Evolutionary conservation across 2,329 filamentous ascomycete genomes (phyloP).

Genomic region (Raffaelea arxii): DNA sequence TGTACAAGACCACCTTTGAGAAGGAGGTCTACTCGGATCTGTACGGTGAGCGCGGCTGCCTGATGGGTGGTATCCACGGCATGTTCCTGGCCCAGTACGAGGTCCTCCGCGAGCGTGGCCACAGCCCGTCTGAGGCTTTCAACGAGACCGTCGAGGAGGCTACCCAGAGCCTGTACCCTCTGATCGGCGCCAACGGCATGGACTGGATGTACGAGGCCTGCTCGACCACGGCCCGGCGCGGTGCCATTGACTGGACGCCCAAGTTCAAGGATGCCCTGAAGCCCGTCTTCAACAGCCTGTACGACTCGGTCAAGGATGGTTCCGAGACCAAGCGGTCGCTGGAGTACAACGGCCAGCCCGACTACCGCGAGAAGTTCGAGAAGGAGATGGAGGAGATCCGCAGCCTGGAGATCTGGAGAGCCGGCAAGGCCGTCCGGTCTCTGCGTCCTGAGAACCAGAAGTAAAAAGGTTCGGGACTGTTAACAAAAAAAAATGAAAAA

Average conservation of each 20-base stretch:
- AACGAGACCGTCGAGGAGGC: slow-evolving; percentile 99
- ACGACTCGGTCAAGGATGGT: slow-evolving; percentile 84
- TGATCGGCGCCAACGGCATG: slow-evolving; percentile 97
- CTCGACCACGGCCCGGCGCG: slow-evolving; percentile 95
- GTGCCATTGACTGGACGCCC: slow-evolving; percentile 97
- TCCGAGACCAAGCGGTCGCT: slow-evolving; percentile 93
- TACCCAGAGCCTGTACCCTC: slow-evolving; percentile 92
- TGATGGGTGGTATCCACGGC: slow-evolving; percentile 99
- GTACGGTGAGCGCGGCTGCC: slow-evolving; percentile 98
- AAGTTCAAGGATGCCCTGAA: slow-evolving; percentile 97
- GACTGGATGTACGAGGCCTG: slow-evolving; percentile 99
- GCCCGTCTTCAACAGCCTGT: slow-evolving; percentile 96
- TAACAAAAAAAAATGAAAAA: not conserved
- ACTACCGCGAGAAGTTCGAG: slow-evolving; percentile 97
- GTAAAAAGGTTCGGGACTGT: slow-evolving; percentile 37
- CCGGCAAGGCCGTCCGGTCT: slow-evolving; percentile 90
- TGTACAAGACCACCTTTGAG: slow-evolving; percentile 99
- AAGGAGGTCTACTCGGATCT: slow-evolving; percentile 99
- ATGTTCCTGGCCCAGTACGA: slow-evolving; percentile 99
- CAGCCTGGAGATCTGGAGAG: slow-evolving; percentile 96
- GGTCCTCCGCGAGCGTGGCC: slow-evolving; percentile 96
- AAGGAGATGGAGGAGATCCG: slow-evolving; percentile 98
- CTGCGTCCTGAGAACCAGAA: slow-evolving; percentile 84
- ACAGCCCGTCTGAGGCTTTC: slow-evolving; percentile 97
- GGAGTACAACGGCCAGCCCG: slow-evolving; percentile 89